phyloP scores from a whole-genome alignment of 2,329 filamentous ascomycete species.

The Huntiella savannae region DNA sequence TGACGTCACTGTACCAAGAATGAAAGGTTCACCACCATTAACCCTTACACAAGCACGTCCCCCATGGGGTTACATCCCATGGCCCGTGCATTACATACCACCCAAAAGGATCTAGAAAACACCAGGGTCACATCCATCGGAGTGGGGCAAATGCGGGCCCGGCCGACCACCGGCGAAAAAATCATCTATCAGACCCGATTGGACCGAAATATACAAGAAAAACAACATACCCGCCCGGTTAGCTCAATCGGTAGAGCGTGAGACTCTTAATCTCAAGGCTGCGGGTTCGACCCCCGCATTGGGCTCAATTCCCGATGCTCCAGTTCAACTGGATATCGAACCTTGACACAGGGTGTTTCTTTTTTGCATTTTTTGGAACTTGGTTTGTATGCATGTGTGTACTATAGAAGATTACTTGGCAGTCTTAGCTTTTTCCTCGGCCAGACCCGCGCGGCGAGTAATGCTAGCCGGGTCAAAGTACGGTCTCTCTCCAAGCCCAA shows the following conservation, averaged over 20 bases:
- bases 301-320: conserved; percentile 13
- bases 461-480: conserved; percentile 30
- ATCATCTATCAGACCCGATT: neutral
- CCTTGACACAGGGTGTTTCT: neutral
- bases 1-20: no score
- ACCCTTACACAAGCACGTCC: no score
- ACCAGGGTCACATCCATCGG: neutral
- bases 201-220: neutral
- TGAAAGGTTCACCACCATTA: no score
- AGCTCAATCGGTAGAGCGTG: conserved; percentile 57
- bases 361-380: neutral
- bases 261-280: conserved; percentile 41
- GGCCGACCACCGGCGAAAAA: neutral
- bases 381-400: neutral
- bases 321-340: conserved; percentile 11
- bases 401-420: neutral
- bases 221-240: conserved; percentile 25
- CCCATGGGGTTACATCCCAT: neutral
- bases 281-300: conserved; percentile 23
- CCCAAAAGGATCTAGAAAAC: neutral
- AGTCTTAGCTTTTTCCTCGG: conserved; percentile 1
- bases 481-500: conserved; percentile 33
- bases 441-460: conserved; percentile 13
- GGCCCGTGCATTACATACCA: neutral
- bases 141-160: neutral